These are phyloP conservation scores for Phanerodontia chrysosporium DNA, from an alignment of 768 basidiomycete genomes.

Conservation along the genomic window DNA sequence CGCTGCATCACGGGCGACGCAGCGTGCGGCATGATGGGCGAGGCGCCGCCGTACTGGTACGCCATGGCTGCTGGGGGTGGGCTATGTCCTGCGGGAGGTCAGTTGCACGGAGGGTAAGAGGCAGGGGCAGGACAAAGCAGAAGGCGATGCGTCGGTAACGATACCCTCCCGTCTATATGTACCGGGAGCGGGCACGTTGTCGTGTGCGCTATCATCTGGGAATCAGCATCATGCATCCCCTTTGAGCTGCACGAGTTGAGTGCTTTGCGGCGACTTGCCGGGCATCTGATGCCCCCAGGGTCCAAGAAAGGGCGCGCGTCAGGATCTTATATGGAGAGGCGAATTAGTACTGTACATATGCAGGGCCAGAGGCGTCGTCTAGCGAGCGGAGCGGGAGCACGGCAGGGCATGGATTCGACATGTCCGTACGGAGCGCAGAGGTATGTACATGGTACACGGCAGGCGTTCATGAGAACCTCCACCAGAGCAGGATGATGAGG, in stretches of 20 bases:
- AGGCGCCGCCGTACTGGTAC: slow-evolving; percentile 16
- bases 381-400: background rate
- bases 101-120: background rate
- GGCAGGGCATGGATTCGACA: background rate
- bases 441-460: slow-evolving; percentile 12
- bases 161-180: background rate
- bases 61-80: slow-evolving; percentile 1
- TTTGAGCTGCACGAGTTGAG: background rate
- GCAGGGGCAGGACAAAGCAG: background rate
- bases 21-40: slow-evolving; percentile 13
- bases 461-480: slow-evolving; percentile 59
- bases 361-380: background rate
- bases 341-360: background rate
- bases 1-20: slow-evolving; percentile 11
- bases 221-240: slow-evolving; percentile 6
- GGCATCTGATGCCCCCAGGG: background rate
- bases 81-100: background rate
- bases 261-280: background rate
- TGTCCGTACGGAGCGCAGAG: slow-evolving; percentile 2
- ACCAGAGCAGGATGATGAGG: slow-evolving; percentile 71
- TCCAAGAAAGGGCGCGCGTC: background rate
- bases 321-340: background rate
- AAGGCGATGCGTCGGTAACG: background rate
- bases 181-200: slow-evolving; percentile 1
- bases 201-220: slow-evolving; percentile 1